Percentiles rank a stretch among this genome's conserved stretches.
Evolutionary conservation across 257 asterid species (phyloP).

Genomic region (Solanum pinnatisectum): DNA sequence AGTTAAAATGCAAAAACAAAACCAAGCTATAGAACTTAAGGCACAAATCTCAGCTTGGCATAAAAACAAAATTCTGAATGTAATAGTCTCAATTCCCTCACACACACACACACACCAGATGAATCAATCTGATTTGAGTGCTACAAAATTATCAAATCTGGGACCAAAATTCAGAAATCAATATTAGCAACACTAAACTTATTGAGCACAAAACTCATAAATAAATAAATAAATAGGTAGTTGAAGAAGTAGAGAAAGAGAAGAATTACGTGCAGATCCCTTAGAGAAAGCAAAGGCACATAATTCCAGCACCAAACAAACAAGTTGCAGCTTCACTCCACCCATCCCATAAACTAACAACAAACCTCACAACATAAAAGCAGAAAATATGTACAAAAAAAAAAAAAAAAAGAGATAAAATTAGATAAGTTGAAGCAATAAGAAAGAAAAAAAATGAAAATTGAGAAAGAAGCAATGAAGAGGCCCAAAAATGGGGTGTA

Average conservation of each 20-base stretch:
- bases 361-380: conserved; percentile 8
- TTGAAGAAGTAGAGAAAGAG: conserved; percentile 1
- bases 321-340: conserved; percentile 35
- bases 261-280: conserved; percentile 61
- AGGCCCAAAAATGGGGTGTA: neutral
- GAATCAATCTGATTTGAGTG: neutral
- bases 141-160: neutral
- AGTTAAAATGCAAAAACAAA: neutral
- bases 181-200: neutral
- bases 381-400: neutral
- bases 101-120: neutral
- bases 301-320: conserved; percentile 34
- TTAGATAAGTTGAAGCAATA: conserved; percentile 2
- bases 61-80: neutral
- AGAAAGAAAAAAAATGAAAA: conserved; percentile 24
- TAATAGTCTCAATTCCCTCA: neutral
- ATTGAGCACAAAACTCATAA: neutral
- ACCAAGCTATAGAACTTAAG: neutral
- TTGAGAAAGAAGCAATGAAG: conserved; percentile 58
- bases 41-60: neutral
- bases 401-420: neutral
- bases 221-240: neutral
- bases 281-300: conserved; percentile 41
- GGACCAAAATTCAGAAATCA: neutral
- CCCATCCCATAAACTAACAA: conserved; percentile 39